Evolutionary conservation across 805 yeast genomes (phyloP).

Genomic region (Starmera dryadoides): DNA sequence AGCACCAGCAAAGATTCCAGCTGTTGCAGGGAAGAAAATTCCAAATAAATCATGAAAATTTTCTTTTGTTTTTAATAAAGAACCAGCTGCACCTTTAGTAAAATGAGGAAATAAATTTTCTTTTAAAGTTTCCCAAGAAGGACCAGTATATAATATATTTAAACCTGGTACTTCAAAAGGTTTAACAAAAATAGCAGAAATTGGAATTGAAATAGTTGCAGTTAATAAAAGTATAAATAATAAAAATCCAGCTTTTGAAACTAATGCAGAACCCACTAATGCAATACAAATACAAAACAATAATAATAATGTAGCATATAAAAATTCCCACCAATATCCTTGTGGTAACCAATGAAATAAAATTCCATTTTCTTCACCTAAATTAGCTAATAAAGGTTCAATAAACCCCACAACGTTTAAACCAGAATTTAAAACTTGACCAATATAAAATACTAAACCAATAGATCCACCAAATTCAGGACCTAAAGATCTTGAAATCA

Average conservation of each 20-base stretch:
- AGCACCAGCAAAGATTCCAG: constrained; percentile 98
- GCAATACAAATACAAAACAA: constrained; percentile 70
- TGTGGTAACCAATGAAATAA: constrained; percentile 55
- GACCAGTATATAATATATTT: constrained; percentile 58
- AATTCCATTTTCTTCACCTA: constrained; percentile 56
- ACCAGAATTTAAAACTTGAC: constrained; percentile 88
- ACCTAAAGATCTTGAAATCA: constrained; percentile 92
- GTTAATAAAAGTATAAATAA: constrained; percentile 58
- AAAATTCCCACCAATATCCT: constrained; percentile 59
- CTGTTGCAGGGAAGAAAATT: constrained; percentile 95
- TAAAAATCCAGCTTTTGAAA: constrained; percentile 74
- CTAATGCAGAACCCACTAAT: constrained; percentile 71
- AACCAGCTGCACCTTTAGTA: constrained; percentile 91
- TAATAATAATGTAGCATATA: constrained; percentile 65
- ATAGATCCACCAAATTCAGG: constrained; percentile 99
- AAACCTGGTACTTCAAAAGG: constrained; percentile 54
- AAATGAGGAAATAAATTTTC: constrained; percentile 73
- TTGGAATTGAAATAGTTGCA: constrained; percentile 76
- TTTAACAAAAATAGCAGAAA: constrained; percentile 58
- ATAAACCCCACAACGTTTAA: constrained; percentile 93
- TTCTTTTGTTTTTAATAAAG: constrained; percentile 53
- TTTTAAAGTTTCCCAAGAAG: constrained; percentile 56
- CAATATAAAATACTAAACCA: constrained; percentile 89
- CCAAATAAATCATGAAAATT: constrained; percentile 86
- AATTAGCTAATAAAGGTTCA: constrained; percentile 80